Evolutionary conservation across 345 rosid species (phyloP), one percentile per base, ranked within the genome.

Genomic region (Luvunga scandens): DNA sequence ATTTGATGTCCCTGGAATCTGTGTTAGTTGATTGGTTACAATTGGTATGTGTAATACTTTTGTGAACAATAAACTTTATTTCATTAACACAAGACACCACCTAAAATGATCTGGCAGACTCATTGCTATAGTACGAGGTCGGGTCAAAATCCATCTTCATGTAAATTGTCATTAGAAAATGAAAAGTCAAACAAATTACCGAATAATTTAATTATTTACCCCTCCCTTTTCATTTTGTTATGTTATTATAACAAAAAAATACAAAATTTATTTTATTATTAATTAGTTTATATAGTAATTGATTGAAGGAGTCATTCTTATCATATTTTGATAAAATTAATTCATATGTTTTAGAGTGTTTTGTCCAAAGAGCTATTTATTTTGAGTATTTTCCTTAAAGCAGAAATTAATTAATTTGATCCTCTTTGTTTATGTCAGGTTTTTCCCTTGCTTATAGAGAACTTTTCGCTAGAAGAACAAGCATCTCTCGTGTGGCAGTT

Each of bases 401-500:
- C 64, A 22, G 56, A 53, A 78, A 80, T 48, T 24, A 82, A 33
- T 60, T 65, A 33, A 33, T 76, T 24, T 2, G 39, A 66, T 78
- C 50, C 66, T 76, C 59, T 79, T 59, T 78, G 56, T 33, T 69
- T 64, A 66, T 82, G 65, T 73, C 87, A 90, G 94, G 91, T 90
- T 61, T 88, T 88, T 73, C 90, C 94, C n/a, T 81, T 88, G 87
- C 89, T 90, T 50, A 83, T 80, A 59, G 87, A 85, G 84, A 86
- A 88, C 81, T 90, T 90, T 78, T 87, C 94, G 7, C 81, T 81
- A 56, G 88, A 90, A 83, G 94, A 90, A 83, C 91, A 88, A 81
- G 88, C 91, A 71, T 86, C 87, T 75, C 81, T 90, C 63, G 87
- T 87, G 28, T 90, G 94, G 94, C 94, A 88, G 81, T 90, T 90